These are phyloP conservation scores for Dioszegia crocea DNA, from an alignment of 768 basidiomycete genomes.

Conservation along the genomic window DNA sequence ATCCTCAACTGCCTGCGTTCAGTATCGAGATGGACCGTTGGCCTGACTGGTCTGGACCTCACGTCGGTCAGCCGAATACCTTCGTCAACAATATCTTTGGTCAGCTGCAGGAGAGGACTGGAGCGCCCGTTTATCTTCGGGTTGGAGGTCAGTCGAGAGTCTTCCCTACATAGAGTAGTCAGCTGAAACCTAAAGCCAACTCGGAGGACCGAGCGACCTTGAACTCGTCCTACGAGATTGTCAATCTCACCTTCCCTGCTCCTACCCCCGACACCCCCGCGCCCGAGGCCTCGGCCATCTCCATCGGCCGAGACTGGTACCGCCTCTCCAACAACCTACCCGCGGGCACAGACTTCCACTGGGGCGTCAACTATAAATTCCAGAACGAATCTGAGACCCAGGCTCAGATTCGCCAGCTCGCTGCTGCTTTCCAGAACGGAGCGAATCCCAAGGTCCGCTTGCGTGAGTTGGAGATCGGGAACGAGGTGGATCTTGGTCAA, in stretches of 20 bases:
- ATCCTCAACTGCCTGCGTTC: slow-evolving; percentile 13
- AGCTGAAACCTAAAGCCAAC: slow-evolving; percentile 7
- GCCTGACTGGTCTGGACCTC: slow-evolving; percentile 16
- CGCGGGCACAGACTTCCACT: slow-evolving; percentile 15
- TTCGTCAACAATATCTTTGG: slow-evolving; percentile 20
- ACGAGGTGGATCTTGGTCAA: slow-evolving; percentile 19
- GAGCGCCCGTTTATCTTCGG: slow-evolving; percentile 13
- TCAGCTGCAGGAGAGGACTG: slow-evolving; percentile 18
- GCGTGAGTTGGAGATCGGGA: slow-evolving; percentile 18
- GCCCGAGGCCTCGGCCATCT: slow-evolving; percentile 21
- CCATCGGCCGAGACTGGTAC: slow-evolving; percentile 26
- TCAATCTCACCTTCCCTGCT: slow-evolving; percentile 17
- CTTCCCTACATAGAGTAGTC: no score
- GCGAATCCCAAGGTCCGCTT: not conserved
- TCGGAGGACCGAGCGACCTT: slow-evolving; percentile 20
- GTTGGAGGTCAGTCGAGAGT: slow-evolving; percentile 16
- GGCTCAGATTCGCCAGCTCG: slow-evolving; percentile 14
- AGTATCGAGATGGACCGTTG: slow-evolving; percentile 31
- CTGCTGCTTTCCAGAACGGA: slow-evolving; percentile 5
- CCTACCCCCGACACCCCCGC: slow-evolving; percentile 8
- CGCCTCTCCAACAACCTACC: slow-evolving; percentile 17
- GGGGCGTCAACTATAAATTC: slow-evolving; percentile 11
- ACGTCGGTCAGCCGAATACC: slow-evolving; percentile 19
- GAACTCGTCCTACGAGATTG: slow-evolving; percentile 10
- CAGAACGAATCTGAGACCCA: slow-evolving; percentile 16